A percentile compares a stretch with the other conserved stretches of the same genome.
Evolutionary conservation across 352 stramenopile species (phyloP).

Genomic region (Phytopythium delawarense): DNA sequence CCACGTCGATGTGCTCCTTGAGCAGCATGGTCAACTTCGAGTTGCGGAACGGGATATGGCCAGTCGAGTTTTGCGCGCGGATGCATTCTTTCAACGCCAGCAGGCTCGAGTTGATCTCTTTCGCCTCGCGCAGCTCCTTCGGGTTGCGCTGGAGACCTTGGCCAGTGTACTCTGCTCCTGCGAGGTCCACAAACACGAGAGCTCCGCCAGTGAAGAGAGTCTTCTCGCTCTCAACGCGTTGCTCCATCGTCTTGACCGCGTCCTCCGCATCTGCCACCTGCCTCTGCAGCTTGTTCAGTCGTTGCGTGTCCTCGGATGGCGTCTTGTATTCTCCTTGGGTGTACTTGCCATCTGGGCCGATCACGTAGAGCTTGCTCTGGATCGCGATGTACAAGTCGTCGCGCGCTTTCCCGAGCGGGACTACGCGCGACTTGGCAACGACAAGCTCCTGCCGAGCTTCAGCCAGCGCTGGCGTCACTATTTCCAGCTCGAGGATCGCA

Average conservation of each 20-base stretch:
- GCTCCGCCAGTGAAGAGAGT: constrained; percentile 18
- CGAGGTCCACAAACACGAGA: constrained; percentile 50
- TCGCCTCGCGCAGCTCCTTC: constrained; percentile 17
- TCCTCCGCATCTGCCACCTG: constrained; percentile 18
- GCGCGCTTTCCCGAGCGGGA: constrained; percentile 40
- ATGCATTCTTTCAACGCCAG: constrained; percentile 52
- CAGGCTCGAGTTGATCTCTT: constrained; percentile 43
- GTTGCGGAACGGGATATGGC: constrained; percentile 32
- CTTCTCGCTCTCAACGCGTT: constrained; percentile 12
- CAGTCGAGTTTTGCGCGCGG: constrained; percentile 17
- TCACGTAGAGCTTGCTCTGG: constrained; percentile 31
- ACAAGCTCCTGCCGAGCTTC: constrained; percentile 23
- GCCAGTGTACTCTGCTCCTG: constrained; percentile 52
- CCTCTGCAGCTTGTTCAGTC: constrained; percentile 16
- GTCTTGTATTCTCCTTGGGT: neutral
- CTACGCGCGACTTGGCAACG: constrained; percentile 28
- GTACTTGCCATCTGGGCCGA: constrained; percentile 28
- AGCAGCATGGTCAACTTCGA: constrained; percentile 50
- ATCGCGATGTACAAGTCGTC: constrained; percentile 49
- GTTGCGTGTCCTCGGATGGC: constrained; percentile 17
- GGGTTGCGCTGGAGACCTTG: constrained; percentile 26
- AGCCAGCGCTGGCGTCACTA: constrained; percentile 36
- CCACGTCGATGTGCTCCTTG: constrained; percentile 23
- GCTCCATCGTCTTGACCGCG: constrained; percentile 16
- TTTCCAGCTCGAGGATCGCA: constrained; percentile 48